These are phyloP conservation scores for Inosperma sp. DNA, from an alignment of 768 basidiomycete species.

Conservation along the genomic window DNA sequence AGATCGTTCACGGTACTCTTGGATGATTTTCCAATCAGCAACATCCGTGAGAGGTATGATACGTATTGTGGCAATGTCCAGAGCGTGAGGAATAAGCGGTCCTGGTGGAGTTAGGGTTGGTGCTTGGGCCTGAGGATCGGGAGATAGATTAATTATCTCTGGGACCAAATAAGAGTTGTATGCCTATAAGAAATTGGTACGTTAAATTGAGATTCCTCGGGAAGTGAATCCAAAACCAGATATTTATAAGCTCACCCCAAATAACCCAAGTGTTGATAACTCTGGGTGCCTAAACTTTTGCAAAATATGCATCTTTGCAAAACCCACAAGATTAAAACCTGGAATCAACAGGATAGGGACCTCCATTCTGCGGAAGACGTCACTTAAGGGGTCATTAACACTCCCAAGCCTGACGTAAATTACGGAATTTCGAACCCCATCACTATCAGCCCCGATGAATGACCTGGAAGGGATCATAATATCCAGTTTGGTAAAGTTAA, in stretches of 20 bases:
- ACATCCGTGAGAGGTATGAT: conserved; percentile 8
- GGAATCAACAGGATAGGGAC: background rate
- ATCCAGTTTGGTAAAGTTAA: background rate
- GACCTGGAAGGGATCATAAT: too few relatives aligned
- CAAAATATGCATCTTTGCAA: background rate
- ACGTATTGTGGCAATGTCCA: conserved; percentile 14
- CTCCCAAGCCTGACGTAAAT: background rate
- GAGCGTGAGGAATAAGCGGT: background rate
- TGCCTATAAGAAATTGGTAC: background rate
- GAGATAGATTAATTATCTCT: conserved; percentile 6
- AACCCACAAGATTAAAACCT: background rate
- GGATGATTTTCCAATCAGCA: conserved; percentile 9
- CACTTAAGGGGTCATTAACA: background rate
- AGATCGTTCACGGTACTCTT: background rate
- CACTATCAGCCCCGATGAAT: background rate
- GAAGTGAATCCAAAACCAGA: background rate
- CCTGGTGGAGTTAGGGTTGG: too few relatives aligned
- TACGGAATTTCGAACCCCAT: background rate
- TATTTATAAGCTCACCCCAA: background rate
- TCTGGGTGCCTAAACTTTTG: background rate
- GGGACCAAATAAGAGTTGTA: conserved; percentile 12
- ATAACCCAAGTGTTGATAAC: background rate
- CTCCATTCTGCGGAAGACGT: background rate
- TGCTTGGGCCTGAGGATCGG: conserved; percentile 10
- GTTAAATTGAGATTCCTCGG: background rate